Percentiles rank a stretch among this genome's conserved stretches.
phyloP scores from a whole-genome alignment of 2,329 filamentous ascomycete genomes.

The Fusarium metavorans region DNA sequence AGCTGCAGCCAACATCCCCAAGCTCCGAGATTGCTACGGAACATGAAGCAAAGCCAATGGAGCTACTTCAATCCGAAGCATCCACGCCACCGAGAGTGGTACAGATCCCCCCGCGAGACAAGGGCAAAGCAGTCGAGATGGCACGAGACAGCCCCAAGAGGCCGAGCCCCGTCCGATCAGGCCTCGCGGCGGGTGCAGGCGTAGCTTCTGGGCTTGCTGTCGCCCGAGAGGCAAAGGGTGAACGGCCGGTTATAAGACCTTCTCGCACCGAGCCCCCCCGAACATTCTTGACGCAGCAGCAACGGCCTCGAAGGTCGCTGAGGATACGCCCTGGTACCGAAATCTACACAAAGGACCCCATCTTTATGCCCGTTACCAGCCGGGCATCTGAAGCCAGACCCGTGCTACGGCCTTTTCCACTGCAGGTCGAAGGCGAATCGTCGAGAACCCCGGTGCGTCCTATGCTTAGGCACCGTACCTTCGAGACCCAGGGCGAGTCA shows the following conservation, averaged over 20 bases:
- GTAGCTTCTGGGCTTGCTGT: background rate
- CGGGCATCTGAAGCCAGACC: conserved; percentile 25
- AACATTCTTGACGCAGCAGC: conserved; percentile 41
- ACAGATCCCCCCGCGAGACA: conserved; percentile 34
- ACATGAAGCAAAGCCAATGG: conserved; percentile 10
- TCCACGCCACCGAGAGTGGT: conserved; percentile 24
- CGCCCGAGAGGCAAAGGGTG: conserved; percentile 18
- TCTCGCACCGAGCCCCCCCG: conserved; percentile 37
- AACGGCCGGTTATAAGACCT: conserved; percentile 9
- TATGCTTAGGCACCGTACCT: conserved; percentile 14
- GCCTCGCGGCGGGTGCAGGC: background rate
- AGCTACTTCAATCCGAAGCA: conserved; percentile 12
- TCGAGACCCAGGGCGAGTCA: conserved; percentile 24
- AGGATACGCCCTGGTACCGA: conserved; percentile 41
- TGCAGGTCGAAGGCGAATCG: conserved; percentile 23
- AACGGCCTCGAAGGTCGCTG: conserved; percentile 30
- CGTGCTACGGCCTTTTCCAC: conserved; percentile 22
- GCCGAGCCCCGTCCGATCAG: conserved; percentile 16
- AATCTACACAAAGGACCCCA: conserved; percentile 43
- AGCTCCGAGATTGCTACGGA: background rate
- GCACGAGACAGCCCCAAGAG: conserved; percentile 24
- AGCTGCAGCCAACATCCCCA: background rate
- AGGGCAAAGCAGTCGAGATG: conserved; percentile 27
- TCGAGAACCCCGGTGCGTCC: conserved; percentile 19
- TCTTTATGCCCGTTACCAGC: conserved; percentile 39